These are phyloP conservation scores for Fusarium circinatum DNA, from an alignment of 2,329 filamentous ascomycete genomes.

Conservation along the genomic window DNA sequence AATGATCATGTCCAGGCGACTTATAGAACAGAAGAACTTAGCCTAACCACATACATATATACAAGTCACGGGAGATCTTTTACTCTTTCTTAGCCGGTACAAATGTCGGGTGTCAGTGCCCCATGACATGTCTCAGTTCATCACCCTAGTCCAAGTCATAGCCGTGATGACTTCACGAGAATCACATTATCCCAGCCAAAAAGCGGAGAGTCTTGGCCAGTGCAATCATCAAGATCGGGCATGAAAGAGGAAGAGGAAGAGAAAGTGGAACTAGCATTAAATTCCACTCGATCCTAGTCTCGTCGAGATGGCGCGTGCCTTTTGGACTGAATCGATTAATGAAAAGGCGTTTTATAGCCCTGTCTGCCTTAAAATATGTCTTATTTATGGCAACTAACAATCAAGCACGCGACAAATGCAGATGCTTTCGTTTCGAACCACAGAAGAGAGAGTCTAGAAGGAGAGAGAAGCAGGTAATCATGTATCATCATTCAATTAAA, in stretches of 20 bases:
- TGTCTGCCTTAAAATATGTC: neutral
- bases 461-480: neutral
- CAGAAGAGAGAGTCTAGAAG: neutral
- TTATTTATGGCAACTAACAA: neutral
- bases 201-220: constrained; percentile 5
- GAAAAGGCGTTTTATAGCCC: neutral
- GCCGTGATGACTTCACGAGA: constrained; percentile 16
- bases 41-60: neutral
- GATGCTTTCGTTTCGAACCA: neutral
- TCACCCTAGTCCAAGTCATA: neutral
- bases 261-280: constrained; percentile 5
- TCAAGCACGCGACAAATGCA: neutral
- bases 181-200: neutral
- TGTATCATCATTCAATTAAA: neutral
- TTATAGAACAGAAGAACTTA: neutral
- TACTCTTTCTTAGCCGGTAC: neutral
- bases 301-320: neutral
- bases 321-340: neutral
- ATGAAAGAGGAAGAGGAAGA: neutral
- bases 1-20: neutral
- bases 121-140: neutral
- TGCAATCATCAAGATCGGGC: constrained; percentile 1
- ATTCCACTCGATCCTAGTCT: constrained; percentile 6
- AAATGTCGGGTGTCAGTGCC: neutral
- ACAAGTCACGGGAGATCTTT: neutral